Evolutionary conservation across 176 grass and related monocot genomes (phyloP), one percentile per base, ranked within the genome.

Genomic region (Musa troglodytarum): DNA sequence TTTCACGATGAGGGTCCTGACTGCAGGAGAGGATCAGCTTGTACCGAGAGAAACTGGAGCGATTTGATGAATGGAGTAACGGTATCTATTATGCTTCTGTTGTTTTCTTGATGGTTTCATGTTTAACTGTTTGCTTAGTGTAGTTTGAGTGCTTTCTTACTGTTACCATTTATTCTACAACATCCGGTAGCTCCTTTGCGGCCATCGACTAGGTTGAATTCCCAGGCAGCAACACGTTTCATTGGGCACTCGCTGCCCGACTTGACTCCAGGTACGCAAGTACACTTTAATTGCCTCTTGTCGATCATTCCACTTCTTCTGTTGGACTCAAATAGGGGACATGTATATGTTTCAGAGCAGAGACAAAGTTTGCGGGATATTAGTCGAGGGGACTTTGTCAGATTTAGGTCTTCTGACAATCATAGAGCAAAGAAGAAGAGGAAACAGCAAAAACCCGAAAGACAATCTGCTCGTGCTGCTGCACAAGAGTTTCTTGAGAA

Each of bases 401-500:
- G 74, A 29, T 88, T 73, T 68, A 82, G 69, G 21, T 20, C 74
- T 54, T 73, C 74, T 10, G 29, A 76, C 56, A 54, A 86, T 10
- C 74, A 81, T 64, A 77, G 73, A 71, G 86, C 90, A 83, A 79
- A 81, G 53, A 90, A 87, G 76, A 99, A 94, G 75, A 92, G 89
- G 81, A 96, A 79, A 25, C 75, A 88, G 53, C 83, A 90, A 9
- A 59, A 68, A 69, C 51, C 82, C 13, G 80, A 88, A 69, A 86
- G 53, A 49, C 89, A 86, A 56, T 91, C 90, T 62, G 84, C 81
- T 58, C 86, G 84, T 80, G 78, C 86, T 76, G 86, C 86, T 71
- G 88, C 90, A 3, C 77, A 99, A 74, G 95, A 99, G 69, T 99
- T 99, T 76, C 88, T 99, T 57, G 80, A 86, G 54, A 99, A 99